phyloP scores from a whole-genome alignment of 352 stramenopile genomes.

The Globisporangium parvum region DNA sequence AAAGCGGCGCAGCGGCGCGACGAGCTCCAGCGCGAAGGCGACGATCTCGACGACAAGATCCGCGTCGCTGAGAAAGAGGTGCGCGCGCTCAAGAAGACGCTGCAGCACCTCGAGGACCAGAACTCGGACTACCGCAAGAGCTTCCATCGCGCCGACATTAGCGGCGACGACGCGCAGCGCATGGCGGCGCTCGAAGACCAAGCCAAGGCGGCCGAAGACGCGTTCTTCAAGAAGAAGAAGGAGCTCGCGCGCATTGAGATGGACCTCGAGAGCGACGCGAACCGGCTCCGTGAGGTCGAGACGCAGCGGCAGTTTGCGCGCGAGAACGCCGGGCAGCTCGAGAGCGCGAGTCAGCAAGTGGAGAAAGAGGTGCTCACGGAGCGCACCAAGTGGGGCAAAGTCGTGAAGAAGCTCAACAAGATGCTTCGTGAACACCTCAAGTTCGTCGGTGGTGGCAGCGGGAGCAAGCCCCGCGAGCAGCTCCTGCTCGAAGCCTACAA shows the following conservation, averaged over 20 bases:
- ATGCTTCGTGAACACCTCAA: constrained; percentile 61
- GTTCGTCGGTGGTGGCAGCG: constrained; percentile 15
- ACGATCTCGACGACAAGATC: constrained; percentile 95
- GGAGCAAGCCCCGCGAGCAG: constrained; percentile 64
- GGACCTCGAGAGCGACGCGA: constrained; percentile 68
- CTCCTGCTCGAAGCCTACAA: constrained; percentile 71
- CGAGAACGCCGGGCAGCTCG: constrained; percentile 58
- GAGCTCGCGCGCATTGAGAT: constrained; percentile 88
- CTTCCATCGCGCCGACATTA: constrained; percentile 89
- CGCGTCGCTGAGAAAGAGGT: constrained; percentile 91
- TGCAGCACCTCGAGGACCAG: constrained; percentile 87
- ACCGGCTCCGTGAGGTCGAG: constrained; percentile 63
- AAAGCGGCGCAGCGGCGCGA: constrained; percentile 92
- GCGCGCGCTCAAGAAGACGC: constrained; percentile 88
- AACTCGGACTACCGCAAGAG: constrained; percentile 94
- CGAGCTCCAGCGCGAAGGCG: constrained; percentile 93
- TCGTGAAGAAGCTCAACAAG: constrained; percentile 63
- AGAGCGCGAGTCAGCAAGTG: constrained; percentile 50
- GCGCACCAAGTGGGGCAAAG: constrained; percentile 61
- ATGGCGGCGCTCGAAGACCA: constrained; percentile 87
- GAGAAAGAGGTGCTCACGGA: constrained; percentile 67
- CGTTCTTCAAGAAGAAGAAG: constrained; percentile 92
- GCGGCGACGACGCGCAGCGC: constrained; percentile 78
- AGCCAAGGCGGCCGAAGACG: constrained; percentile 79
- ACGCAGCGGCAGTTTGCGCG: constrained; percentile 56